These are phyloP conservation scores for Phytophthora gonapodyides DNA, from an alignment of 352 stramenopile genomes.

Conservation along the genomic window DNA sequence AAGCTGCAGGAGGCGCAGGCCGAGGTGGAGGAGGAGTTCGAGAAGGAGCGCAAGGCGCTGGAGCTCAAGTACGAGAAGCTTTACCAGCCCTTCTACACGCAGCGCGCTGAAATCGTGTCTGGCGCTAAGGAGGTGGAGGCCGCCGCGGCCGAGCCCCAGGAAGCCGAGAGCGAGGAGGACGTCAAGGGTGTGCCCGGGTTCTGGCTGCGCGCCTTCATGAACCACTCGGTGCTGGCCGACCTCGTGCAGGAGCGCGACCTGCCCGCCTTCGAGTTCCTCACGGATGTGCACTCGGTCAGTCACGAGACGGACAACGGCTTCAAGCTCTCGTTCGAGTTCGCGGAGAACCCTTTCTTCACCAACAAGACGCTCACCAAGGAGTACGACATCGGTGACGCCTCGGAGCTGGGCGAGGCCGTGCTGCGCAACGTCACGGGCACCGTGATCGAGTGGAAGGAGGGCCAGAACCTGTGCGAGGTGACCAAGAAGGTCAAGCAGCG, in stretches of 20 bases:
- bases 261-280: slow-evolving; percentile 76
- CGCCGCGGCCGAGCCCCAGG: slow-evolving; percentile 51
- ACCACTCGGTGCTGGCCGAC: slow-evolving; percentile 80
- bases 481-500: slow-evolving; percentile 90
- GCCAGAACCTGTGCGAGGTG: slow-evolving; percentile 83
- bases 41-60: slow-evolving; percentile 82
- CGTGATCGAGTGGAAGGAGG: slow-evolving; percentile 81
- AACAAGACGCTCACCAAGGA: slow-evolving; percentile 84
- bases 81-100: slow-evolving; percentile 81
- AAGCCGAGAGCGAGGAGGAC: slow-evolving; percentile 47
- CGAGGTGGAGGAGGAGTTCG: slow-evolving; percentile 80
- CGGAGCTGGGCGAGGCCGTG: slow-evolving; percentile 77
- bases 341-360: slow-evolving; percentile 76
- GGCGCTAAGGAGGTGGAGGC: slow-evolving; percentile 78
- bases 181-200: slow-evolving; percentile 85
- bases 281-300: slow-evolving; percentile 74
- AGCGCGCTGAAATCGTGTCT: slow-evolving; percentile 77
- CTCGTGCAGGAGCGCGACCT: slow-evolving; percentile 85
- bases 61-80: slow-evolving; percentile 91
- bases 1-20: slow-evolving; percentile 80
- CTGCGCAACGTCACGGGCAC: slow-evolving; percentile 78
- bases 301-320: slow-evolving; percentile 87
- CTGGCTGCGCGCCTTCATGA: slow-evolving; percentile 86
- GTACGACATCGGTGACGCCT: slow-evolving; percentile 88
- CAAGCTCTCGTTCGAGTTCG: slow-evolving; percentile 85